Conservation (phyloP, 768 basidiomycete species). For the Mycena belliarum region DNA sequence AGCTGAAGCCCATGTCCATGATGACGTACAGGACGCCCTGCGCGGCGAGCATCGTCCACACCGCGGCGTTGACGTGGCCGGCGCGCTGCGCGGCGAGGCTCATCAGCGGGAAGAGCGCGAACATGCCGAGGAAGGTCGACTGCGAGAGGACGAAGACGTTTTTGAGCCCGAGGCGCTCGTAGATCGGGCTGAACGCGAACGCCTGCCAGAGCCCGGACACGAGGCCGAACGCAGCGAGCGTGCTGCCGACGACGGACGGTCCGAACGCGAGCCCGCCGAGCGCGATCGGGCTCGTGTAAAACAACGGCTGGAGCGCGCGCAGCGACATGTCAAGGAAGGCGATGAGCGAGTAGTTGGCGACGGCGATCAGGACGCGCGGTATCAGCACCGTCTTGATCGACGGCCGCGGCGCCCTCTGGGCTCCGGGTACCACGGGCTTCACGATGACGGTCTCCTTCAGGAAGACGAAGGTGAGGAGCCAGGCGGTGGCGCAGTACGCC, state of each 20-base stretch:
- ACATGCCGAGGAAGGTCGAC: conserved; percentile 44
- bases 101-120: conserved; percentile 51
- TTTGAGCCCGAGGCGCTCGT: no score
- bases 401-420: no score
- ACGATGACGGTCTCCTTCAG: conserved; percentile 51
- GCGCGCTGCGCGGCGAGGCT: conserved; percentile 42
- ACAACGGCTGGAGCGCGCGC: conserved; percentile 47
- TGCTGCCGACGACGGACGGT: conserved; percentile 53
- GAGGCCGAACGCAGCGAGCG: conserved; percentile 55
- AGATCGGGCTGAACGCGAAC: no score
- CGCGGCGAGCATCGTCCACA: no score
- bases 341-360: conserved; percentile 68
- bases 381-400: no score
- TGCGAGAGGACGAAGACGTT: conserved; percentile 54
- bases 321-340: conserved; percentile 49
- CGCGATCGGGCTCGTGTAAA: conserved; percentile 54
- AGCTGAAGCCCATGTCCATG: conserved; percentile 31
- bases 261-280: conserved; percentile 61
- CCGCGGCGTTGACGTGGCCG: no score
- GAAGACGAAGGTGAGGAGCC: conserved; percentile 43
- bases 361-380: conserved; percentile 65
- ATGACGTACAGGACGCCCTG: conserved; percentile 30
- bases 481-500: conserved; percentile 45
- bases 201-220: no score
- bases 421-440: no score